phyloP scores from a whole-genome alignment of 768 basidiomycete genomes.

The Mycena galericulata region DNA sequence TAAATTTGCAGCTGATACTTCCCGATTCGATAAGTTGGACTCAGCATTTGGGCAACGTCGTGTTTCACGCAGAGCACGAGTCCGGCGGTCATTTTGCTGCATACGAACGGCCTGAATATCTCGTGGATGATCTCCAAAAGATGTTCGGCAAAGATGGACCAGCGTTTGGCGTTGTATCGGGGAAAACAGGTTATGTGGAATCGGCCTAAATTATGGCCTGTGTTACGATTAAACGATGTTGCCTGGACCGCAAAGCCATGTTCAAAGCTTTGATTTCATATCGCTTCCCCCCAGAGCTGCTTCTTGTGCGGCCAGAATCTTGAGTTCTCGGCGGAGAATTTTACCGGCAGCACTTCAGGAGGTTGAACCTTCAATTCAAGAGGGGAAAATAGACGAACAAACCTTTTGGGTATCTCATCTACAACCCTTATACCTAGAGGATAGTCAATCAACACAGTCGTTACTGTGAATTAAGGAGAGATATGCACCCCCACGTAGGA shows the following conservation, averaged over 20 bases:
- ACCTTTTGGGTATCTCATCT: constrained; percentile 14
- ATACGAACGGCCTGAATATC: constrained; percentile 47
- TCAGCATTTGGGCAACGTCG: constrained; percentile 8
- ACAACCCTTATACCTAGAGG: constrained; percentile 4
- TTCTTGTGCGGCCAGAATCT: background rate
- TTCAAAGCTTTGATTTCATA: too few species aligned
- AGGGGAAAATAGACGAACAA: background rate
- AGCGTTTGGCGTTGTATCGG: constrained; percentile 41
- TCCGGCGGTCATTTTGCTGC: constrained; percentile 56
- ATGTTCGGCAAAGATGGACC: constrained; percentile 55
- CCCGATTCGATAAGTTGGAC: constrained; percentile 16
- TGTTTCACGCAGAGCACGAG: constrained; percentile 11
- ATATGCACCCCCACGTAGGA: constrained; percentile 12
- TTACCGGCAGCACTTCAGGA: constrained; percentile 16
- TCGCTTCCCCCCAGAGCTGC: too few species aligned
- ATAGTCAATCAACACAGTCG: background rate
- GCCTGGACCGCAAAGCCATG: too few species aligned
- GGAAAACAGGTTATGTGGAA: background rate
- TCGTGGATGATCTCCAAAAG: constrained; percentile 50
- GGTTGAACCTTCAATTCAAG: background rate
- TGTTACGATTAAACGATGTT: too few species aligned
- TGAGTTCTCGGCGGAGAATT: constrained; percentile 11
- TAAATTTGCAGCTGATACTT: background rate
- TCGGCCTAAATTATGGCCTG: too few species aligned
- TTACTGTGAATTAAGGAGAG: background rate